Evolutionary conservation across 192 early-diverging fungal genomes (phyloP).

Genomic region (Funneliformis mosseae): DNA sequence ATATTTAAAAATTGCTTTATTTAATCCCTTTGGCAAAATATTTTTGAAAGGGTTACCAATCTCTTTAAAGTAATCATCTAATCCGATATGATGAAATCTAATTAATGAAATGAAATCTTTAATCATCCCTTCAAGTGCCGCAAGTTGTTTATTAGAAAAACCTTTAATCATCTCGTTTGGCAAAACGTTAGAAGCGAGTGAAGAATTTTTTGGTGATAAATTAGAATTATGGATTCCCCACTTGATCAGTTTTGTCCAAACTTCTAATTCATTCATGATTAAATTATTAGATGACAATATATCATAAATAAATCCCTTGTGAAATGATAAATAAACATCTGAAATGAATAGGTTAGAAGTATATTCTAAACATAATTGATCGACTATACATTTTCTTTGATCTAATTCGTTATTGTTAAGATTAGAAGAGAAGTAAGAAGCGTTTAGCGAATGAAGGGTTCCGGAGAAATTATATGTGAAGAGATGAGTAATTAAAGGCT

Average conservation of each 20-base stretch:
- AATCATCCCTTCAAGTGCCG: background rate
- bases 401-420: too few relatives aligned
- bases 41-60: too few relatives aligned
- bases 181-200: background rate
- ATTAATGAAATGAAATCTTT: too few relatives aligned
- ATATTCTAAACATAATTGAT: too few relatives aligned
- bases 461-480: too few relatives aligned
- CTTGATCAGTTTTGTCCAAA: constrained; percentile 15
- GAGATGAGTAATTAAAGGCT: background rate
- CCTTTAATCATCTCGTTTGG: too few relatives aligned
- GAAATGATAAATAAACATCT: background rate
- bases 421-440: too few relatives aligned
- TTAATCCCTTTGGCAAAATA: background rate
- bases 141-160: background rate
- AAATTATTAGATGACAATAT: background rate
- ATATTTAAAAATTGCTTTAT: background rate
- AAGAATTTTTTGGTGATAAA: background rate
- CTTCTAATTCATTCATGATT: background rate
- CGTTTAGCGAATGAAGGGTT: too few relatives aligned
- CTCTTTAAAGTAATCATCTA: too few relatives aligned
- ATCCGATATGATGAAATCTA: too few relatives aligned
- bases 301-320: background rate
- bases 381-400: too few relatives aligned
- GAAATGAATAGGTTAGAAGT: background rate
- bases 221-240: constrained; percentile 5